These are phyloP conservation scores for Meira nashicola DNA, from an alignment of 1,284 basidiomycete genomes.

Conservation along the genomic window DNA sequence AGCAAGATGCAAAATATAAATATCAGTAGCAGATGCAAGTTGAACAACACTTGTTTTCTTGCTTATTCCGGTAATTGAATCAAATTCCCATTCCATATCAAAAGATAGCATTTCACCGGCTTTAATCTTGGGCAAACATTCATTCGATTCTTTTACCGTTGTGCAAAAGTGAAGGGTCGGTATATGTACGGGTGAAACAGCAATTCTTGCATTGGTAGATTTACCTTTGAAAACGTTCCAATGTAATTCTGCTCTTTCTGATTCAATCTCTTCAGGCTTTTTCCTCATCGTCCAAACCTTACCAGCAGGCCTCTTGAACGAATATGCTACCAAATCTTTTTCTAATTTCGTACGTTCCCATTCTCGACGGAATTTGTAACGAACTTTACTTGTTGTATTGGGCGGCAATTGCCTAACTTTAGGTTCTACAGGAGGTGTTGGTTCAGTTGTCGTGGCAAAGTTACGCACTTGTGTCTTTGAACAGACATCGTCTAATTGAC, in stretches of 20 bases:
- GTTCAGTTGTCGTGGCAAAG: too few species aligned
- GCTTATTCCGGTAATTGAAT: not conserved
- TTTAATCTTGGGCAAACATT: not conserved
- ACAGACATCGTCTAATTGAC: too few species aligned
- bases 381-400: not conserved
- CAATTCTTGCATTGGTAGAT: too few species aligned
- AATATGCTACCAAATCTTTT: conserved; percentile 1
- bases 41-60: conserved; percentile 5
- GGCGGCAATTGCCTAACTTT: not conserved
- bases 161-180: too few species aligned
- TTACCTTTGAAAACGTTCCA: too few species aligned
- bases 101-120: not conserved
- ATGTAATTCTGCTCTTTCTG: not conserved
- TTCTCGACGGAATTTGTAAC: not conserved
- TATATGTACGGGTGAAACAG: too few species aligned
- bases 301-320: conserved; percentile 2
- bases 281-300: not conserved
- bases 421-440: too few species aligned
- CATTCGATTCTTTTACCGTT: too few species aligned
- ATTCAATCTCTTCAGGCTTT: not conserved
- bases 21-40: not conserved
- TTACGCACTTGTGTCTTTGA: too few species aligned
- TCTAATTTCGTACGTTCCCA: not conserved
- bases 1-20: conserved; percentile 1
- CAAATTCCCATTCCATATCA: conserved; percentile 8